Evolutionary conservation across 202 grass and related monocot genomes (phyloP), one percentile per base, ranked within the genome.

Genomic region (Brachypodium distachyon): DNA sequence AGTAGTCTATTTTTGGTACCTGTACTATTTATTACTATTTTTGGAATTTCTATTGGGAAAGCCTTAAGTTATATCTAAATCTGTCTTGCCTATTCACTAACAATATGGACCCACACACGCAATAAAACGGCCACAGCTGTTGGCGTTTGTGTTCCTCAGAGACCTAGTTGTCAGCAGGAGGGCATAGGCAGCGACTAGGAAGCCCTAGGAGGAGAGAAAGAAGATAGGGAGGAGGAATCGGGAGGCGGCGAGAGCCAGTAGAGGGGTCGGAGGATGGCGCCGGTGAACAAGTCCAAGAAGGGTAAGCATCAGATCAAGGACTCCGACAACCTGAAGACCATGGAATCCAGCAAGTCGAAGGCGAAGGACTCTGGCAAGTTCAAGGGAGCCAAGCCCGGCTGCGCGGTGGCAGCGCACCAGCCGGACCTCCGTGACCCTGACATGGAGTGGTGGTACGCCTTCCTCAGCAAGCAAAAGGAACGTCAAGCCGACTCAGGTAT

Each of bases 391-490:
- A 92, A 80, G 84, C 36, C 54, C 27, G 53, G 77, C 19, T 33
- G 55, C 26, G 21, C 66, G 29, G 34, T 79, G 51, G 79, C 72
- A 34, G 47, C 81, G 11, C 78, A 83, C 23, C 93, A 87, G 17
- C 57, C 81, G 28, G 93, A 93, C 61, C 90, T 92, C 62, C 83
- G 85, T 53, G 76, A 75, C 13, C 87, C 87, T 8, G 93, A 96
- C 49, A 93, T 87, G 17, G 93, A 96, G 79, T 93, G 93, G 93
- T 93, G 93, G 93, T 86, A 92, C 85, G 25, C 58, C 82, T 96
- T 96, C 78, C 85, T 80, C 33, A 59, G 52, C 72, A 96, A 90
- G 82, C 78, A 85, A 39, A 40, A 7, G 40, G 64, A 67, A n/a
- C 64, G 43, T 40, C 64, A 67, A 49, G 69, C 66, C 22, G 81